phyloP scores from a whole-genome alignment of 192 early-diverging fungal species.

The Paraglomus brasilianum region DNA sequence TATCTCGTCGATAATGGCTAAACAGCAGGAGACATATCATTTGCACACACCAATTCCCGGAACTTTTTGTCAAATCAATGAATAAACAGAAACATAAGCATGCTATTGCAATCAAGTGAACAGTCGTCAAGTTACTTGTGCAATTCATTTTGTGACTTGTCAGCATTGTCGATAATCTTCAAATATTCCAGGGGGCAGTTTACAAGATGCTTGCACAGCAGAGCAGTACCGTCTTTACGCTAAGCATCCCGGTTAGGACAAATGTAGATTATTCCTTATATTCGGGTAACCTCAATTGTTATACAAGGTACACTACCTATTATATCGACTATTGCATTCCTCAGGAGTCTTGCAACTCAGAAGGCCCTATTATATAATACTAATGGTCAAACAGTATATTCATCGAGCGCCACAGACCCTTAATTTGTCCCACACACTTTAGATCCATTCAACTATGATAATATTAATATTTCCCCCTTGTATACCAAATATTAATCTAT shows the following conservation, averaged over 20 bases:
- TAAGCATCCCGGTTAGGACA: no score
- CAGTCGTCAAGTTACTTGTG: no score
- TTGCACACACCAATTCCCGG: constrained; percentile 17
- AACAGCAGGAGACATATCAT: not conserved
- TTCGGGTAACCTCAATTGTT: no score
- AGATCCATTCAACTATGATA: no score
- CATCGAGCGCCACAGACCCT: no score
- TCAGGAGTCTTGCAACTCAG: not conserved
- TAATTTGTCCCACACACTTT: no score
- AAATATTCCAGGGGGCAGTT: constrained; percentile 23
- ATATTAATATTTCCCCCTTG: no score
- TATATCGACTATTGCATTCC: constrained; percentile 5
- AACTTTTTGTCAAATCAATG: not conserved
- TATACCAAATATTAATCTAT: no score
- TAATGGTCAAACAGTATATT: no score
- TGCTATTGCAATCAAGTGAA: no score
- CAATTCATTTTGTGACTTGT: no score
- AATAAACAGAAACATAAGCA: not conserved
- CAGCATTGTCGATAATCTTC: constrained; percentile 1
- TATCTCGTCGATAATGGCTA: not conserved
- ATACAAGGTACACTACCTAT: constrained; percentile 1
- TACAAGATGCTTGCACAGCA: constrained; percentile 2
- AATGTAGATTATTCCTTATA: no score
- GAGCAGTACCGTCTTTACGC: constrained; percentile 1
- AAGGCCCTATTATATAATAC: constrained; percentile 9